Evolutionary conservation across 805 yeast species (phyloP).

Genomic region (Teunomyces gatunensis): DNA sequence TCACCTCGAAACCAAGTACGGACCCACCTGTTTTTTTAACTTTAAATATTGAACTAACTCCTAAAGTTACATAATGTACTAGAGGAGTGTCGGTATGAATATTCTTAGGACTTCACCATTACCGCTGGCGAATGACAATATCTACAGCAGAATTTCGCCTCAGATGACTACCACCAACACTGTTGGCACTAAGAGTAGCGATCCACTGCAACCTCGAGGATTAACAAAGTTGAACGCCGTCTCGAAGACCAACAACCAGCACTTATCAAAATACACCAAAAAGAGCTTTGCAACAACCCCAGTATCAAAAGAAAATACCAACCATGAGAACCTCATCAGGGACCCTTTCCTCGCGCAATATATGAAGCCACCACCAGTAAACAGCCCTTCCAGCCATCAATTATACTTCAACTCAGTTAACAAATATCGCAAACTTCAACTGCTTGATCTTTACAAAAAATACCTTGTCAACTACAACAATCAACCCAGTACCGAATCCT

Average conservation of each 20-base stretch:
- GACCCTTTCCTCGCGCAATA: conserved; percentile 24
- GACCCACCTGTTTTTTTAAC: neutral
- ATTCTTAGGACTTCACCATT: conserved; percentile 10
- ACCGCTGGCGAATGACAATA: conserved; percentile 12
- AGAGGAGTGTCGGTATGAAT: neutral
- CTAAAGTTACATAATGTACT: neutral
- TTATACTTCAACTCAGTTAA: conserved; percentile 19
- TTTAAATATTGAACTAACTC: neutral
- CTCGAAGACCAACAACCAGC: neutral
- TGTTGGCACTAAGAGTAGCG: neutral
- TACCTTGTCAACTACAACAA: conserved; percentile 13
- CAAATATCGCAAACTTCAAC: conserved; percentile 16
- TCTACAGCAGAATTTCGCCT: conserved; percentile 8
- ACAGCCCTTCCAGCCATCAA: conserved; percentile 14
- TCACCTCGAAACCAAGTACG: neutral
- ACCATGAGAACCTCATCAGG: neutral
- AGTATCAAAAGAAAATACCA: neutral
- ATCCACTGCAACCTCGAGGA: neutral
- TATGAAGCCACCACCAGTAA: conserved; percentile 12
- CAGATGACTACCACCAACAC: conserved; percentile 6
- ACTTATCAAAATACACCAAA: neutral
- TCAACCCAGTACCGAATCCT: neutral
- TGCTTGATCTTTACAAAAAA: conserved; percentile 22
- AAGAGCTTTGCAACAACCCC: neutral
- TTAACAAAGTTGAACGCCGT: neutral